Base-by-base conservation (phyloP, 148 eudicot species). In the Fagopyrum esculentum region DNA sequence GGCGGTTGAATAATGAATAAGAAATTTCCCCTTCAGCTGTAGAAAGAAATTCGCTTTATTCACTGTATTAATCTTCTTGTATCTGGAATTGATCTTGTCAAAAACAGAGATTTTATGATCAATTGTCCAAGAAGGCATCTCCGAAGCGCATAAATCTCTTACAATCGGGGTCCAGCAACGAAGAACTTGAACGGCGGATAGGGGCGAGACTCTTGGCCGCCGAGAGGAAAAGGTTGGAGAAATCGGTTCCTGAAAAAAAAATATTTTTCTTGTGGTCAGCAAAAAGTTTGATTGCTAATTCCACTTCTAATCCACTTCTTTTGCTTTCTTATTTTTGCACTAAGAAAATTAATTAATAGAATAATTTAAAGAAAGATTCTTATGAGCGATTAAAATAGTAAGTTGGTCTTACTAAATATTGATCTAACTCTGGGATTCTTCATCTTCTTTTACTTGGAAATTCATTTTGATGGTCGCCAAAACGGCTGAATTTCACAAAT, bases 191-290 rank as follows among this genome's bases (percentile, higher is more conserved):
- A 46, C 73, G 55, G 55, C 73, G 73, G 0, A 71, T 71, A 9
- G 73, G 55, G 54, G 73, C 73, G 40, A 71, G 73, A 26, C 73
- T 71, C 52, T 26, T 45, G 55, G 73, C 73, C 73, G 73, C 73
- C 73, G 73, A 71, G 52, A 22, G 55, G 73, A 71, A 71, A 49
- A 71, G 73, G 73, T 71, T 45, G 35, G 73, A 2, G 46, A 64
- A 64, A 35, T 40, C 7, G 46, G 13, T 35, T 64, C 45, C 40
- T 35, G 17, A 13, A 30, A 4, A 2, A 11, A 4, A 9, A 9
- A 4, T 64, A 6, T 40, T 64, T 35, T 4, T 64, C 40, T 64
- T 40, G 15, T 59, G 69, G 69, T 61, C 69, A 61, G 69, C 69
- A 61, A 7, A 61, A 61, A 61, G 43, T 29, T 61, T 29, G 15